Evolutionary conservation across 2,329 filamentous ascomycete species (phyloP).

Genomic region (Fusarium domesticum): DNA sequence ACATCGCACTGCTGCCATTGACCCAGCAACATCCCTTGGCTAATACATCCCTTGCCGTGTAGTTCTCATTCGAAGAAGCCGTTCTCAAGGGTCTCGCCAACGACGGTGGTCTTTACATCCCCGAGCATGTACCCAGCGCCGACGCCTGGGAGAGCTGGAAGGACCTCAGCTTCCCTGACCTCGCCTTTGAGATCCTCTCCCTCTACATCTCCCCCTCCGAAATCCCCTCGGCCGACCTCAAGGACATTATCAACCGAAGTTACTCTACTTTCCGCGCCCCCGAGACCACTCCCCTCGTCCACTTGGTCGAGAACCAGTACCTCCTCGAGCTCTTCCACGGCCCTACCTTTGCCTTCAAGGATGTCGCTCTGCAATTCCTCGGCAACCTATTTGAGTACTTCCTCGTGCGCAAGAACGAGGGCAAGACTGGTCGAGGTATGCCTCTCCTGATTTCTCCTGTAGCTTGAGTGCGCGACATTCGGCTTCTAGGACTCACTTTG

Average conservation of each 20-base stretch:
- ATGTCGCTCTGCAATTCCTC: conserved; percentile 80
- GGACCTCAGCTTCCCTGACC: conserved; percentile 71
- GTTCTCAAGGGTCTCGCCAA: conserved; percentile 80
- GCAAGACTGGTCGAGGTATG: conserved; percentile 48
- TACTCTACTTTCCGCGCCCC: conserved; percentile 85
- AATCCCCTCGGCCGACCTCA: conserved; percentile 72
- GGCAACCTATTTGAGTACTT: conserved; percentile 97
- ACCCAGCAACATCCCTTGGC: background rate
- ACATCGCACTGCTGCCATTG: too few species aligned
- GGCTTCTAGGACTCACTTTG: background rate
- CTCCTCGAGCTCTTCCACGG: conserved; percentile 90
- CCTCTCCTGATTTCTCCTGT: background rate
- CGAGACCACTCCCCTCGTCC: conserved; percentile 65
- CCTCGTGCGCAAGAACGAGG: conserved; percentile 64
- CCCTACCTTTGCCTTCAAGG: conserved; percentile 93
- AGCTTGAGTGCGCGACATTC: background rate
- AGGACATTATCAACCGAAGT: conserved; percentile 72
- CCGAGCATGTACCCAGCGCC: conserved; percentile 68
- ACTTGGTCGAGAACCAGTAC: conserved; percentile 64
- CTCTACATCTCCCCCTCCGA: conserved; percentile 37
- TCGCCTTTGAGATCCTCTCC: conserved; percentile 77
- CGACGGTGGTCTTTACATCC: conserved; percentile 85
- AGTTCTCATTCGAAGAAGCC: conserved; percentile 83
- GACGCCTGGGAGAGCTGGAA: conserved; percentile 70
- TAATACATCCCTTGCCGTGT: conserved; percentile 40